These are phyloP conservation scores for Saccharum spontaneum DNA, from an alignment of 176 grass and related monocot species.

Conservation along the genomic window DNA sequence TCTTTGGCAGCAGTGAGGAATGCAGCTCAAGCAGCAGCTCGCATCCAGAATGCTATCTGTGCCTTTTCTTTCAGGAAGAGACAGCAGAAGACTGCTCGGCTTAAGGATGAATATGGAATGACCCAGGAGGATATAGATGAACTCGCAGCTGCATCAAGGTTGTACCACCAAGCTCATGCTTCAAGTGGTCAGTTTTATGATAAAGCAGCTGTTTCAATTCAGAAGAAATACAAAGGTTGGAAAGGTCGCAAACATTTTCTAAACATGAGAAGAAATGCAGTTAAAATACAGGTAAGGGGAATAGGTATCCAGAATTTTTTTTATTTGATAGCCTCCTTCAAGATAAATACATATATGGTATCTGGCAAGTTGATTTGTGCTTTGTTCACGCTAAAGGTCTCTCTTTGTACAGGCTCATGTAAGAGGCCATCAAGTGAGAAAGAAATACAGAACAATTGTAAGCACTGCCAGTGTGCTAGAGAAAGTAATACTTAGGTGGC, in stretches of 20 bases:
- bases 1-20: slow-evolving; percentile 99
- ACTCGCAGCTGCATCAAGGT: slow-evolving; percentile 70
- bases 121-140: slow-evolving; percentile 88
- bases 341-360: slow-evolving; percentile 8
- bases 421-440: slow-evolving; percentile 96
- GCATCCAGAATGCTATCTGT: slow-evolving; percentile 95
- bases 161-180: slow-evolving; percentile 40
- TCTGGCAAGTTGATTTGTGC: slow-evolving; percentile 10
- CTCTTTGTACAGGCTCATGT: slow-evolving; percentile 70
- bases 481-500: slow-evolving; percentile 95
- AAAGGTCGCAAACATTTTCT: slow-evolving; percentile 82
- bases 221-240: slow-evolving; percentile 95
- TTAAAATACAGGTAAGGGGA: slow-evolving; percentile 90
- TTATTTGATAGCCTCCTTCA: slow-evolving; percentile 19
- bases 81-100: slow-evolving; percentile 48
- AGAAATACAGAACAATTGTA: slow-evolving; percentile 73
- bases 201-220: slow-evolving; percentile 96
- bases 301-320: neutral
- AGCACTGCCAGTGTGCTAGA: slow-evolving; percentile 89
- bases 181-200: slow-evolving; percentile 57
- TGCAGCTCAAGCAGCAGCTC: slow-evolving; percentile 82
- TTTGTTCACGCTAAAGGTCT: slow-evolving; percentile 8
- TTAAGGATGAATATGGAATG: slow-evolving; percentile 83
- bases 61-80: slow-evolving; percentile 91
- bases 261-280: slow-evolving; percentile 73